A percentile compares a stretch with the other conserved stretches of the same genome.
phyloP scores from a whole-genome alignment of 257 asterid genomes.

The Paraleonurus japonicus region DNA sequence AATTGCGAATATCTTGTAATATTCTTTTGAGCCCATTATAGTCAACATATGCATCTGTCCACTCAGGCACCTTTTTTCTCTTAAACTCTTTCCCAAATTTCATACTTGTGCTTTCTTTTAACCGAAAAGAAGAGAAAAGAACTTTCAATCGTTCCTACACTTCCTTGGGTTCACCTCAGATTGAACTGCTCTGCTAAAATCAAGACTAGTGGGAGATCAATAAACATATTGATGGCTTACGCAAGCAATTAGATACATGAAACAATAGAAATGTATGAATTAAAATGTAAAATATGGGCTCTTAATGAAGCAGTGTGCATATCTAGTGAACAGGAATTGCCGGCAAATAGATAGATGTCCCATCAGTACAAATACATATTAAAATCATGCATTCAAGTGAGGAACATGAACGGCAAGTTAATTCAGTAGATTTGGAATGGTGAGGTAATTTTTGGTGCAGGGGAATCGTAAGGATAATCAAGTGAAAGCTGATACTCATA shows the following conservation, averaged over 20 bases:
- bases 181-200: slow-evolving; percentile 4
- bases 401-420: background rate
- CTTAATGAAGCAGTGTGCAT: background rate
- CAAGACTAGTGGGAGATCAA: background rate
- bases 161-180: slow-evolving; percentile 3
- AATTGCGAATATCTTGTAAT: slow-evolving; percentile 41
- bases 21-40: slow-evolving; percentile 71
- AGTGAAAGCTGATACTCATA: background rate
- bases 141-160: background rate
- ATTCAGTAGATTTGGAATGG: background rate
- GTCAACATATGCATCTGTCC: slow-evolving; percentile 86
- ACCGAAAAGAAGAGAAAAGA: background rate
- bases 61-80: slow-evolving; percentile 74
- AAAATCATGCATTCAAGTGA: background rate
- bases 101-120: slow-evolving; percentile 34
- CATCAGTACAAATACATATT: background rate
- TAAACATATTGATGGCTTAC: background rate
- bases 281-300: background rate
- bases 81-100: slow-evolving; percentile 79
- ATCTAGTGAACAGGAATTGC: background rate
- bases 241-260: background rate
- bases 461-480: background rate
- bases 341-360: background rate
- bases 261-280: background rate
- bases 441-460: background rate